Evolutionary conservation across 2,329 filamentous ascomycete species (phyloP).

Genomic region (Didymellaceae sp.): DNA sequence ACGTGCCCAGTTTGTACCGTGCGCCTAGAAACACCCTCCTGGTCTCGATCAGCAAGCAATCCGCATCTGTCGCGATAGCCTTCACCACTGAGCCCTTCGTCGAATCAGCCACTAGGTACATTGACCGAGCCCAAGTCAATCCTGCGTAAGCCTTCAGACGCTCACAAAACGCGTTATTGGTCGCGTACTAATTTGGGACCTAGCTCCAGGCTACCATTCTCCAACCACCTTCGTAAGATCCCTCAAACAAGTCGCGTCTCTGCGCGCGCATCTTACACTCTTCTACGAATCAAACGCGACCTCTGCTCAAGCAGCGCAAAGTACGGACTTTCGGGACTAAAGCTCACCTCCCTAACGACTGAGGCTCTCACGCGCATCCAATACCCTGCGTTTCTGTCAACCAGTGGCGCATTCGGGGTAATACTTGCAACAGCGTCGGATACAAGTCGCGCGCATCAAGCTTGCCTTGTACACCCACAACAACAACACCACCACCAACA

Average conservation of each 20-base stretch:
- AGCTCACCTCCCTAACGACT: constrained; percentile 24
- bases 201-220: constrained; percentile 42
- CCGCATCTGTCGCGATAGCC: constrained; percentile 29
- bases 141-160: constrained; percentile 31
- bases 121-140: constrained; percentile 25
- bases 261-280: constrained; percentile 26
- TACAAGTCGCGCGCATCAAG: constrained; percentile 33
- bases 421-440: constrained; percentile 34
- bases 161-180: constrained; percentile 34
- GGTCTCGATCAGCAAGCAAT: constrained; percentile 44
- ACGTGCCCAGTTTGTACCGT: constrained; percentile 45
- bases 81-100: constrained; percentile 28
- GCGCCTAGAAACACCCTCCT: constrained; percentile 41
- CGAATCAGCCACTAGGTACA: constrained; percentile 26
- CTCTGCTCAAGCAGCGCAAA: constrained; percentile 36
- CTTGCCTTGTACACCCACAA: constrained; percentile 33
- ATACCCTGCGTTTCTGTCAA: constrained; percentile 33
- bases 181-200: constrained; percentile 38
- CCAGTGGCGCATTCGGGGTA: constrained; percentile 45
- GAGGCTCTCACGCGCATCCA: constrained; percentile 27
- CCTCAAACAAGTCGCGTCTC: constrained; percentile 35
- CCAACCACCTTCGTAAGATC: constrained; percentile 39
- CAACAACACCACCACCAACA: constrained; percentile 13
- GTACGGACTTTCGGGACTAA: constrained; percentile 22
- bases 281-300: constrained; percentile 28